Base-by-base conservation (phyloP, 352 stramenopile genomes). In the Globisporangium viniferum region DNA sequence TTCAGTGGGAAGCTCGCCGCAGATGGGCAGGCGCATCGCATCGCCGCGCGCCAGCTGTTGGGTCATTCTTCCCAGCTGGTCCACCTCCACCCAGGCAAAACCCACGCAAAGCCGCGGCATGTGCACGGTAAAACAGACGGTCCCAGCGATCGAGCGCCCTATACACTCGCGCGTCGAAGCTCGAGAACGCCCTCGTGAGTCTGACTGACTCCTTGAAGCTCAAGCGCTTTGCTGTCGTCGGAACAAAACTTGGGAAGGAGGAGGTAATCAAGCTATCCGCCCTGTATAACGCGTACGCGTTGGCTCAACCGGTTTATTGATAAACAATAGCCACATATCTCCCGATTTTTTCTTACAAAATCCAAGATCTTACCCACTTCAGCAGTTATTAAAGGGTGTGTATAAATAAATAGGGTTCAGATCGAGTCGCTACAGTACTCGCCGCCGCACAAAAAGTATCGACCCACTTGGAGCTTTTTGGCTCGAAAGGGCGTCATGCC, bases 61-160 rank as follows among this genome's bases (percentile, higher is more conserved):
- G 67, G 55, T 68, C 24, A 67, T 71, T 67, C 66, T 63, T 63
- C 59, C 58, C 67, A 68, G 67, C 67, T 72, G 67, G 67, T 64
- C 60, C 60, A 63, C 67, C 61, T 62, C 39, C 59, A 58, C 39
- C 59, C 55, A 64, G 64, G 27, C 64, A 67, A 48, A 62, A 51
- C 41, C 55, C 55, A 53, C 7, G n/a, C 48, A 55, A 55, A 55
- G 48, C 48, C n/a, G n/a, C n/a, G n/a, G 20, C 44, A 49, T 49
- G 44, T 49, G 15, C 44, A 49, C 44, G 15, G 56, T 31, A 33
- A 36, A 51, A 27, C 62, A 53, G 49, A 67, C 62, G 31, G 64
- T 49, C 44, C 44, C 15, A 10, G 41, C 53, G 27, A 8, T 9
- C 7, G 27, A 46, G 5, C 33, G 20, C 56, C 33, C 56, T 62